Conservation (phyloP, 2,329 filamentous ascomycete species). For the Fusarium papillatum region DNA sequence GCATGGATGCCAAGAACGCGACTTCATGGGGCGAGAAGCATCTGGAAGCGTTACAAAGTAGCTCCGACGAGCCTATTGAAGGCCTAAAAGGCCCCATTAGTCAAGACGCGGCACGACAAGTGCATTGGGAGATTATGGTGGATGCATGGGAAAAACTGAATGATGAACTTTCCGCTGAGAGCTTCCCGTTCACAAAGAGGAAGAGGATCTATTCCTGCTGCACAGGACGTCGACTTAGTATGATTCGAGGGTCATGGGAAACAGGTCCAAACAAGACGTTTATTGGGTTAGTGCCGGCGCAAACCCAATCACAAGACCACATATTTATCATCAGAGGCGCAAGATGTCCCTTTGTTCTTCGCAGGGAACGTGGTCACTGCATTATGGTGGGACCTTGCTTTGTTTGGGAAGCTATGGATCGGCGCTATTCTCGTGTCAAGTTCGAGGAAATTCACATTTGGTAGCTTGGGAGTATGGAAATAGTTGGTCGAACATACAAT, state of each 20-base stretch:
- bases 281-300: background rate
- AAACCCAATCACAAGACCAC: accelerated
- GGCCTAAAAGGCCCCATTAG: background rate
- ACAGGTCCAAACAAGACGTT: background rate
- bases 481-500: background rate
- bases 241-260: background rate
- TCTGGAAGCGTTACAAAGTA: background rate
- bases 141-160: background rate
- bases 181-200: background rate
- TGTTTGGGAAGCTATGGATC: background rate
- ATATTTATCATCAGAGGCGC: background rate
- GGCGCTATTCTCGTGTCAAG: background rate
- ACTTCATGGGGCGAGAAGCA: background rate
- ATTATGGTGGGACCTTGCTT: background rate
- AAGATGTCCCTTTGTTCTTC: background rate
- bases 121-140: background rate
- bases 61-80: background rate
- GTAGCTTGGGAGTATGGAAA: background rate
- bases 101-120: background rate
- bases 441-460: background rate
- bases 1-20: background rate
- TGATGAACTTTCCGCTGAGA: accelerated
- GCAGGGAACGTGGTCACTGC: background rate
- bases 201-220: background rate
- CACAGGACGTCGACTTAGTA: background rate